A percentile compares a stretch with the other conserved stretches of the same genome.
phyloP scores from a whole-genome alignment of 768 basidiomycete species.

The Russula earlei region DNA sequence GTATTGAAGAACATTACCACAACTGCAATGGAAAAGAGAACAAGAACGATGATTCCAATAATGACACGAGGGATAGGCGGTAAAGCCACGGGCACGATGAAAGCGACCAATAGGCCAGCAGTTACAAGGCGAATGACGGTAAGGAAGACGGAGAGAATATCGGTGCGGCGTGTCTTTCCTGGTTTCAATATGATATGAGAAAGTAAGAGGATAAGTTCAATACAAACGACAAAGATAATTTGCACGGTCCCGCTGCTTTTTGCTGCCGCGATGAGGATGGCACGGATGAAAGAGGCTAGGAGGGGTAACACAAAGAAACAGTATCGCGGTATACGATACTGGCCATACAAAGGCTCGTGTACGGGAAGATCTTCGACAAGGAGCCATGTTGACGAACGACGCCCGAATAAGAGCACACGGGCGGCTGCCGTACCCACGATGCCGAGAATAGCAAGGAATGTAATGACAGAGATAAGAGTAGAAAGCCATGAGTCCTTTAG shows the following conservation, averaged over 20 bases:
- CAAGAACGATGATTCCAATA: constrained; percentile 66
- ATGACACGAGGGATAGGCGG: constrained; percentile 71
- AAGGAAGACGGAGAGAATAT: constrained; percentile 61
- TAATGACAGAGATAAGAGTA: constrained; percentile 65
- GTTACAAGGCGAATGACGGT: constrained; percentile 59
- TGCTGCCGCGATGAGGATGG: constrained; percentile 63
- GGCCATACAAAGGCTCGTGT: constrained; percentile 53
- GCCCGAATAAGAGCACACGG: constrained; percentile 39
- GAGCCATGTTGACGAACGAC: constrained; percentile 32
- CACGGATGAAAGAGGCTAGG: constrained; percentile 50
- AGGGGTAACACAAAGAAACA: constrained; percentile 57
- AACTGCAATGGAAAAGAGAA: constrained; percentile 62
- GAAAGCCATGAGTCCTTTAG: constrained; percentile 83
- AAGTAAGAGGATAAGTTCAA: constrained; percentile 55
- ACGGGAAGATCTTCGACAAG: constrained; percentile 33
- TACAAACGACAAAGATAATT: constrained; percentile 51
- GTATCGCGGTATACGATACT: constrained; percentile 57
- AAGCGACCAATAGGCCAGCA: constrained; percentile 67
- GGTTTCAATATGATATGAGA: constrained; percentile 49
- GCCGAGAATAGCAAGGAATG: constrained; percentile 43
- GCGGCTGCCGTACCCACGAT: constrained; percentile 42
- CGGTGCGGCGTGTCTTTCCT: constrained; percentile 55
- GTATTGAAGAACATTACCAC: constrained; percentile 63
- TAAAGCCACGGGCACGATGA: constrained; percentile 55
- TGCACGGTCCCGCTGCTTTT: constrained; percentile 56